phyloP scores from a whole-genome alignment of 306 rosid species.

The Cyamopsis tetragonoloba region DNA sequence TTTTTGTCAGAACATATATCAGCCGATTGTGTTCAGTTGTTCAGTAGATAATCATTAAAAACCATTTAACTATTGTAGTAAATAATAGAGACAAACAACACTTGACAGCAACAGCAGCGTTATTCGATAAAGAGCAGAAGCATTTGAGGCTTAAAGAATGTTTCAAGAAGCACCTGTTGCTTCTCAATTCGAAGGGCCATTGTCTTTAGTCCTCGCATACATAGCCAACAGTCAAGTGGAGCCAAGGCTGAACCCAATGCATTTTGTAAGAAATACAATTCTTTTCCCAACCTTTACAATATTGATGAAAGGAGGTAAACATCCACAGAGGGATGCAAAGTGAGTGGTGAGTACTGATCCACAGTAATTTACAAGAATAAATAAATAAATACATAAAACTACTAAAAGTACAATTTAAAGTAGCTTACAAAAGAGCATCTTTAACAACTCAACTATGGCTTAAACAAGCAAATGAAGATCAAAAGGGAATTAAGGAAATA shows the following conservation, averaged over 20 bases:
- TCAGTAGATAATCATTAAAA: not conserved
- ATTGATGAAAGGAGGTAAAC: constrained; percentile 18
- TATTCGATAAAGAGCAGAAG: constrained; percentile 16
- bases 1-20: constrained; percentile 1
- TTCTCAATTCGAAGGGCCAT: constrained; percentile 86
- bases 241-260: constrained; percentile 94
- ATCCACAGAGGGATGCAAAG: not conserved
- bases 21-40: not conserved
- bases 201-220: constrained; percentile 86
- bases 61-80: not conserved
- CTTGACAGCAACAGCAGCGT: not conserved
- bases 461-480: not conserved
- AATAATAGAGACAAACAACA: not conserved
- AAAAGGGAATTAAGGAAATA: not conserved
- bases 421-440: not conserved
- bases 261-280: constrained; percentile 80
- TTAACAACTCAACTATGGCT: not conserved
- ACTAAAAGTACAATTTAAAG: not conserved
- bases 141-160: not conserved
- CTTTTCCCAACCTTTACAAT: constrained; percentile 74
- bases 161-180: constrained; percentile 71
- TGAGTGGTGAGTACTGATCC: not conserved
- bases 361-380: not conserved
- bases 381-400: not conserved
- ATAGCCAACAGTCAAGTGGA: constrained; percentile 89